Conservation (phyloP, 2,329 filamentous ascomycete species). For the Aspergillus sp. region DNA sequence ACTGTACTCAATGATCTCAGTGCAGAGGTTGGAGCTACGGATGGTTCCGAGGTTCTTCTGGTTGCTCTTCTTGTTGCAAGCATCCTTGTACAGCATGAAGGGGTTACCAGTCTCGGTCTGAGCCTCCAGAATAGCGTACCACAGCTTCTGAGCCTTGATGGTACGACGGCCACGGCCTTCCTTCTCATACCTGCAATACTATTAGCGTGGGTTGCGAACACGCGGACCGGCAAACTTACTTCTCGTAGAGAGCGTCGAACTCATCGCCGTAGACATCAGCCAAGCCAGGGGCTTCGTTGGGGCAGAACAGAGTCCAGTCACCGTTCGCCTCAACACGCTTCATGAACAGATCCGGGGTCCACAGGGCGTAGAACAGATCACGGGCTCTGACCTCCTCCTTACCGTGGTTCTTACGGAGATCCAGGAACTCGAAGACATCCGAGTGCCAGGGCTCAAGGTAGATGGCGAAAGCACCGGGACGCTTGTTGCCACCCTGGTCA, state of each 20-base stretch:
- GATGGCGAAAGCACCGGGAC: conserved; percentile 96
- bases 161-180: conserved; percentile 87
- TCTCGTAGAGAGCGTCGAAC: conserved; percentile 90
- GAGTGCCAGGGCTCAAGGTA: conserved; percentile 99
- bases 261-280: conserved; percentile 97
- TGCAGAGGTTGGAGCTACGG: conserved; percentile 97
- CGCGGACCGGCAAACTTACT: conserved; percentile 31
- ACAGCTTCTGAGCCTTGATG: conserved; percentile 96
- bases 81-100: conserved; percentile 99
- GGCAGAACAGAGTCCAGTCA: conserved; percentile 98
- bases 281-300: conserved; percentile 90
- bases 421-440: conserved; percentile 95
- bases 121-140: conserved; percentile 97
- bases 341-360: conserved; percentile 99
- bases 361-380: conserved; percentile 95
- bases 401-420: conserved; percentile 98
- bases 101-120: conserved; percentile 99
- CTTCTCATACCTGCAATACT: conserved; percentile 69
- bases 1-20: conserved; percentile 96
- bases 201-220: conserved; percentile 11
- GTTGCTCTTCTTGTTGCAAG: conserved; percentile 98
- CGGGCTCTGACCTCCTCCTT: conserved; percentile 97
- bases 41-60: conserved; percentile 99
- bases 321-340: conserved; percentile 97
- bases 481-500: conserved; percentile 98